Evolutionary conservation across 768 basidiomycete genomes (phyloP).

Genomic region (Mrakia blollopis): DNA sequence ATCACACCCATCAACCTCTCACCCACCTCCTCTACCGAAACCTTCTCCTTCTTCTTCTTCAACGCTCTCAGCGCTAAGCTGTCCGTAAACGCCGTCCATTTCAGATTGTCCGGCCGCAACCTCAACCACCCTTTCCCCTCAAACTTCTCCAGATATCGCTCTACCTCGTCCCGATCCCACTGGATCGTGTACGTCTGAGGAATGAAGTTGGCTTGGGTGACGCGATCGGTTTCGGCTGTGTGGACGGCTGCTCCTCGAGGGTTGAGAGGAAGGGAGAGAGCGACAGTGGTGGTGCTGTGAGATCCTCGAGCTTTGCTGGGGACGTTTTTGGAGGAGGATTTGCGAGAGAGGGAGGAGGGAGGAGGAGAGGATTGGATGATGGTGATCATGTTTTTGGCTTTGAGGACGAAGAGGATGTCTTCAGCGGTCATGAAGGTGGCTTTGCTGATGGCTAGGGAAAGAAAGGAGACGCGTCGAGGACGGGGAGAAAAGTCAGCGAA

Average conservation of each 20-base stretch:
- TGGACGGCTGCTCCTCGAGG: neutral
- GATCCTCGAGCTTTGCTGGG: neutral
- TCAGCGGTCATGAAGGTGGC: conserved; percentile 84
- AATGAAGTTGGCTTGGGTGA: conserved; percentile 40
- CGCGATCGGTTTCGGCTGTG: conserved; percentile 4
- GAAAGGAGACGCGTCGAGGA: neutral
- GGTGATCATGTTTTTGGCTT: conserved; percentile 67
- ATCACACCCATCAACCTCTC: neutral
- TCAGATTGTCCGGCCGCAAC: conserved; percentile 71
- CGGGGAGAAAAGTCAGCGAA: neutral
- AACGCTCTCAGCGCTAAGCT: conserved; percentile 41
- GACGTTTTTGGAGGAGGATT: neutral
- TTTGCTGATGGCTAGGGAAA: conserved; percentile 3
- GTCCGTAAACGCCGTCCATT: conserved; percentile 78
- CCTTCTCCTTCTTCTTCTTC: conserved; percentile 40
- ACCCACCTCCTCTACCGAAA: neutral
- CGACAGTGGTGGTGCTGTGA: neutral
- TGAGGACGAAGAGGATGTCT: conserved; percentile 72
- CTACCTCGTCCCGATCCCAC: conserved; percentile 66
- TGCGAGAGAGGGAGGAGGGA: neutral
- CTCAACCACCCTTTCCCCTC: conserved; percentile 71
- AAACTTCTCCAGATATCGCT: conserved; percentile 62
- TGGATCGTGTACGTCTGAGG: conserved; percentile 68
- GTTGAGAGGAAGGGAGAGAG: neutral
- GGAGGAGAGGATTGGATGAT: conserved; percentile 34